Conservation (phyloP, 768 basidiomycete species). For the Dentipellis fragilis region DNA sequence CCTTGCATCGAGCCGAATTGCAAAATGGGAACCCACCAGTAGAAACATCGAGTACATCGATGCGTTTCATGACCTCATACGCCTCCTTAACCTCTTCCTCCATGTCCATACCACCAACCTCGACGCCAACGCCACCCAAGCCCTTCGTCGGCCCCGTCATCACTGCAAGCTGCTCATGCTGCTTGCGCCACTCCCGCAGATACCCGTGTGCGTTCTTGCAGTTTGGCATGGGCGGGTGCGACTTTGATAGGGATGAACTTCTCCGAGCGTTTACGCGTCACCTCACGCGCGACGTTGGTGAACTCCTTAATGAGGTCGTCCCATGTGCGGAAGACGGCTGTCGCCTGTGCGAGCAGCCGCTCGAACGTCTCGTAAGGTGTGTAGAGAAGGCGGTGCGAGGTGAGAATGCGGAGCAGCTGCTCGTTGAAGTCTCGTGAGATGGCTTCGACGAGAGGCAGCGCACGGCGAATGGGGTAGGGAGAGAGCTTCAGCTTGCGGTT, state of each 20-base stretch:
- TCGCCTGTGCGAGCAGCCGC: slow-evolving; percentile 63
- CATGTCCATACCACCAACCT: slow-evolving; percentile 92
- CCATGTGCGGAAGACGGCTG: slow-evolving; percentile 54
- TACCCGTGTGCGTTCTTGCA: slow-evolving; percentile 85
- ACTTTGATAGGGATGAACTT: slow-evolving; percentile 98
- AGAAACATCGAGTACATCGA: slow-evolving; percentile 92
- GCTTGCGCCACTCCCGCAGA: slow-evolving; percentile 86
- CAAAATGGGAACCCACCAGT: slow-evolving; percentile 44
- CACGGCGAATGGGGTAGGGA: slow-evolving; percentile 92
- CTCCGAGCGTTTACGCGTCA: slow-evolving; percentile 80
- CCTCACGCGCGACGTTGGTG: slow-evolving; percentile 71
- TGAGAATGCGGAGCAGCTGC: slow-evolving; percentile 83
- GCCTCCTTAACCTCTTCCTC: slow-evolving; percentile 94
- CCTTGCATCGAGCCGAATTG: background rate
- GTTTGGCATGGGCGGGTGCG: slow-evolving; percentile 77
- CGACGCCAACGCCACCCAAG: slow-evolving; percentile 58
- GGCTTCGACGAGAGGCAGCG: slow-evolving; percentile 93
- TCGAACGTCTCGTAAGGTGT: slow-evolving; percentile 94
- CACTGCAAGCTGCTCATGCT: slow-evolving; percentile 93
- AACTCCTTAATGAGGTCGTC: slow-evolving; percentile 59
- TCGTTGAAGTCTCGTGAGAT: slow-evolving; percentile 98
- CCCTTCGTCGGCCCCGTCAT: slow-evolving; percentile 96
- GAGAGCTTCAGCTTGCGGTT: slow-evolving; percentile 94
- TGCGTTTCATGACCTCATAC: slow-evolving; percentile 94
- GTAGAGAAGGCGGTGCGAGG: slow-evolving; percentile 85